These are phyloP conservation scores for Aureobasidium zeae DNA, from an alignment of 2,329 filamentous ascomycete species.

Conservation along the genomic window DNA sequence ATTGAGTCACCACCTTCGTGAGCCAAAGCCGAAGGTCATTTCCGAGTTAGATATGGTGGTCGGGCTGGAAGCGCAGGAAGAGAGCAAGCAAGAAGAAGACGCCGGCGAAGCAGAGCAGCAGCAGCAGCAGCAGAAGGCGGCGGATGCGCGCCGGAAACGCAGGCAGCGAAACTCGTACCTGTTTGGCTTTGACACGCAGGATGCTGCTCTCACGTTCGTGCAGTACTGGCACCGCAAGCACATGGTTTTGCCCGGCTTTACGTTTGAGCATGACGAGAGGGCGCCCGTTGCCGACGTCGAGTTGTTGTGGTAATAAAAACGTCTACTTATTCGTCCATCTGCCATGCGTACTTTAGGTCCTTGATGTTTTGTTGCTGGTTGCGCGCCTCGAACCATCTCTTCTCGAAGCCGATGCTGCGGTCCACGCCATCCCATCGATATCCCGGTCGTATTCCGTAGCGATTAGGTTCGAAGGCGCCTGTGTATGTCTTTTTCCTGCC, in stretches of 20 bases:
- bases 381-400: conserved; percentile 79
- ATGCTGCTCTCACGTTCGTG: conserved; percentile 46
- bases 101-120: conserved; percentile 26
- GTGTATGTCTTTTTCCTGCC: conserved; percentile 56
- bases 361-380: conserved; percentile 69
- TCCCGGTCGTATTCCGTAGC: conserved; percentile 86
- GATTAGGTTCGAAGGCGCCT: conserved; percentile 75
- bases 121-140: too few relatives aligned
- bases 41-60: conserved; percentile 1
- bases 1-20: conserved; percentile 21
- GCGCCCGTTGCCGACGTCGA: conserved; percentile 37
- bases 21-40: conserved; percentile 13
- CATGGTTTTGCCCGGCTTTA: conserved; percentile 25
- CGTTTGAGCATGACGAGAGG: conserved; percentile 28
- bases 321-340: conserved; percentile 84
- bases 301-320: conserved; percentile 38
- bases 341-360: conserved; percentile 83
- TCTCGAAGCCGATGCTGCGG: conserved; percentile 85
- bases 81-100: conserved; percentile 19
- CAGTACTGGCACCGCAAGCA: conserved; percentile 44
- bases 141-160: too few relatives aligned
- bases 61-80: conserved; percentile 15
- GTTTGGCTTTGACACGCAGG: conserved; percentile 46
- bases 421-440: conserved; percentile 97
- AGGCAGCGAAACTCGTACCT: conserved; percentile 28